A percentile compares a stretch with the other conserved stretches of the same genome.
phyloP scores from a whole-genome alignment of 805 yeast species.

The Candida andamanensis region DNA sequence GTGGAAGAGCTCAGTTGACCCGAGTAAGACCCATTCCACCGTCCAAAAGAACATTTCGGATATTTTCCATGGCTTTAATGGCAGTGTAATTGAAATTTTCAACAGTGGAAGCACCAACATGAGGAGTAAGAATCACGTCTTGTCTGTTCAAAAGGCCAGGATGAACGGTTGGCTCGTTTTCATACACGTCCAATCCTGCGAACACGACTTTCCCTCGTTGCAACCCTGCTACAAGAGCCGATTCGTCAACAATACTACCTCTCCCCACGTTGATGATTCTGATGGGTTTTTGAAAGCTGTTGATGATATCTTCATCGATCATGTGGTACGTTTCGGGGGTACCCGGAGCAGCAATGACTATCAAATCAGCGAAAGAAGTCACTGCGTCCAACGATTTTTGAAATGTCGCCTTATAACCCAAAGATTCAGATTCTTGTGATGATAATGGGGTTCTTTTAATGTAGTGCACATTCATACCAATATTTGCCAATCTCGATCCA shows the following conservation, averaged over 20 bases:
- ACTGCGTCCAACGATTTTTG: slow-evolving; percentile 29
- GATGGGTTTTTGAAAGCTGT: slow-evolving; percentile 46
- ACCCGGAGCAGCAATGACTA: slow-evolving; percentile 66
- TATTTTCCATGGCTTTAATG: slow-evolving; percentile 48
- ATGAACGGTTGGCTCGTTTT: slow-evolving; percentile 55
- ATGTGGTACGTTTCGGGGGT: slow-evolving; percentile 52
- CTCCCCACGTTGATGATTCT: slow-evolving; percentile 73
- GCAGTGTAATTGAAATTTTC: slow-evolving; percentile 53
- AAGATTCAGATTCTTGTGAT: slow-evolving; percentile 19
- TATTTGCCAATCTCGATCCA: slow-evolving; percentile 48
- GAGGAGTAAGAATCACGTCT: slow-evolving; percentile 67
- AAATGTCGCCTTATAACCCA: slow-evolving; percentile 45
- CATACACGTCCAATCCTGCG: slow-evolving; percentile 72
- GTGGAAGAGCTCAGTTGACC: too few species aligned
- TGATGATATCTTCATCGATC: slow-evolving; percentile 45
- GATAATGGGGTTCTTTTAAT: slow-evolving; percentile 49
- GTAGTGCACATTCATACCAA: slow-evolving; percentile 65
- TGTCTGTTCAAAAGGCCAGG: slow-evolving; percentile 47
- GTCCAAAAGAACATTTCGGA: slow-evolving; percentile 34
- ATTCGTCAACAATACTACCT: slow-evolving; percentile 63
- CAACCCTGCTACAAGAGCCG: slow-evolving; percentile 58
- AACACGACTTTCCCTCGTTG: slow-evolving; percentile 54
- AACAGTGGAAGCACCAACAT: slow-evolving; percentile 62
- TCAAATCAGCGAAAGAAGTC: slow-evolving; percentile 45
- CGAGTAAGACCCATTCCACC: slow-evolving; percentile 7